Percentiles rank a stretch among this genome's conserved stretches.
These are phyloP conservation scores for Microsporum ferrugineum DNA, from an alignment of 2,329 filamentous ascomycete species.

Conservation along the genomic window DNA sequence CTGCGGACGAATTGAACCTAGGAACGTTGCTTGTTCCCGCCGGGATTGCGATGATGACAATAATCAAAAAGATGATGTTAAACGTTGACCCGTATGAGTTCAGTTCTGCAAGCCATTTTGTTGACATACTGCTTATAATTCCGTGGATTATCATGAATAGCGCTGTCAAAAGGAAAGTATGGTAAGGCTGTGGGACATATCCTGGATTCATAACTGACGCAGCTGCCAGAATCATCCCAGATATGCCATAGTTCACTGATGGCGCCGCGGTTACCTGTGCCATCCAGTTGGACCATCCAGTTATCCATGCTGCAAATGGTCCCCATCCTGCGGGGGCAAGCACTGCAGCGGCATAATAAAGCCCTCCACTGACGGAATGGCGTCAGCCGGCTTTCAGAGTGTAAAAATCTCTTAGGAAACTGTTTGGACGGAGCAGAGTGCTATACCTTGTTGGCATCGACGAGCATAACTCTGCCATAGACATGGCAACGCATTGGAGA, in stretches of 20 bases:
- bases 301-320: slow-evolving; percentile 56
- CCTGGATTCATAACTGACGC: slow-evolving; percentile 55
- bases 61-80: slow-evolving; percentile 56
- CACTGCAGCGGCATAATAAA: slow-evolving; percentile 64
- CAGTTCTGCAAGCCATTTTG: slow-evolving; percentile 56
- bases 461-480: slow-evolving; percentile 60
- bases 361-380: slow-evolving; percentile 41
- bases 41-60: slow-evolving; percentile 59
- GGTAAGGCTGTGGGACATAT: slow-evolving; percentile 55
- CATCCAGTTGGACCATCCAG: slow-evolving; percentile 60
- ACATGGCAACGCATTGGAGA: slow-evolving; percentile 58
- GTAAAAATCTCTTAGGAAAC: neutral
- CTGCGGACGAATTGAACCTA: slow-evolving; percentile 46
- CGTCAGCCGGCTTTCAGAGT: neutral
- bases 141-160: slow-evolving; percentile 58
- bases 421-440: neutral
- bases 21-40: slow-evolving; percentile 46
- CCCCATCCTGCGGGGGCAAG: slow-evolving; percentile 56
- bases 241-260: slow-evolving; percentile 54
- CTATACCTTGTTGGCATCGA: slow-evolving; percentile 56
- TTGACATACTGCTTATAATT: slow-evolving; percentile 58
- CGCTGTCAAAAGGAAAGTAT: slow-evolving; percentile 56
- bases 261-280: slow-evolving; percentile 56
- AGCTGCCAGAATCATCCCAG: slow-evolving; percentile 60
- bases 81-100: slow-evolving; percentile 60